Evolutionary conservation across 768 basidiomycete species (phyloP).

Genomic region (Pulveroboletus sp.): DNA sequence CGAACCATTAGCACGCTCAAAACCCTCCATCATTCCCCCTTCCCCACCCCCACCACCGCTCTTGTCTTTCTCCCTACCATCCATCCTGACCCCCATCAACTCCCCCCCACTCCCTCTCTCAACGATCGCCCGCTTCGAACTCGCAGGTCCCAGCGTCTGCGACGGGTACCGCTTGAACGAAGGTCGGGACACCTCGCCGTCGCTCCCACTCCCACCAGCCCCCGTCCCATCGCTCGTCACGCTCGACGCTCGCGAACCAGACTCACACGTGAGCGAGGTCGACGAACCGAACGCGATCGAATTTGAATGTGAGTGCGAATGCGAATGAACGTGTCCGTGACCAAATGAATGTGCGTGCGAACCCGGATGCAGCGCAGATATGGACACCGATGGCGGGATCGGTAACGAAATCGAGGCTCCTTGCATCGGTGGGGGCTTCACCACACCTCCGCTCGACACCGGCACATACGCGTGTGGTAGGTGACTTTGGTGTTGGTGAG

Average conservation of each 20-base stretch:
- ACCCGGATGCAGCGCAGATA: constrained; percentile 9
- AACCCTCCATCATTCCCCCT: not conserved
- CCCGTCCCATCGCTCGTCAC: constrained; percentile 31
- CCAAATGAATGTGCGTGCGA: not conserved
- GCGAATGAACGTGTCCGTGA: not conserved
- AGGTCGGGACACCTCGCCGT: constrained; percentile 41
- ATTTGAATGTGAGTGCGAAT: not conserved
- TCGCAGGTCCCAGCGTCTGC: constrained; percentile 61
- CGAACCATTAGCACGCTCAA: constrained; percentile 7
- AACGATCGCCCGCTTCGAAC: constrained; percentile 49
- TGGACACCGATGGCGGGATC: constrained; percentile 23
- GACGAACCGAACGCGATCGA: constrained; percentile 5
- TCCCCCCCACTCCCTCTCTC: constrained; percentile 21
- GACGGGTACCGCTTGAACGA: constrained; percentile 71
- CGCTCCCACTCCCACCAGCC: constrained; percentile 29
- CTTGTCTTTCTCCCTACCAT: not conserved
- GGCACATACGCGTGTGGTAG: not conserved
- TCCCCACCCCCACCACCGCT: not conserved
- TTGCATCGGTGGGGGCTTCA: constrained; percentile 26
- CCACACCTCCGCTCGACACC: not conserved
- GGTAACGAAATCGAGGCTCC: constrained; percentile 32
- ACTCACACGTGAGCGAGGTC: constrained; percentile 17
- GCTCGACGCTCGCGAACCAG: constrained; percentile 29
- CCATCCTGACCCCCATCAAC: constrained; percentile 12
- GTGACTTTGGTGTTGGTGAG: not conserved